These are phyloP conservation scores for Ottelia alismoides DNA, from an alignment of 106 monocot genomes.

Conservation along the genomic window DNA sequence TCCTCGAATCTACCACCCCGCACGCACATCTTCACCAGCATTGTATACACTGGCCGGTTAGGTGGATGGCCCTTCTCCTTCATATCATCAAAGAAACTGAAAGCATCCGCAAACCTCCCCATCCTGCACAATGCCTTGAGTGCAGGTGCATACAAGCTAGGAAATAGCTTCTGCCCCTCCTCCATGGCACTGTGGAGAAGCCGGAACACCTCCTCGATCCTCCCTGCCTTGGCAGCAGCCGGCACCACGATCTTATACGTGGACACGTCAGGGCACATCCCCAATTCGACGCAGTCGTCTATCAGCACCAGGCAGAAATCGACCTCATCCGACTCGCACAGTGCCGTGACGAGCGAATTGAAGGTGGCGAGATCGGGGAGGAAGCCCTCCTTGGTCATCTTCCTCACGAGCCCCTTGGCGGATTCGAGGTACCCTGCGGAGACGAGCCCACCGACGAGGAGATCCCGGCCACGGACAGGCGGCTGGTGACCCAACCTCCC, in stretches of 20 bases:
- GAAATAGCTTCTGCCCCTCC: conserved; percentile 72
- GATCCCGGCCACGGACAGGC: conserved; percentile 70
- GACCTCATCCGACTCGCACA: conserved; percentile 46
- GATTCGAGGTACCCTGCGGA: conserved; percentile 73
- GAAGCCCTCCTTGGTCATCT: conserved; percentile 82
- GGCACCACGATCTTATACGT: conserved; percentile 86
- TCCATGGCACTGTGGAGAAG: conserved; percentile 48
- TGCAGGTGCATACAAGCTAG: conserved; percentile 76
- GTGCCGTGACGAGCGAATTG: conserved; percentile 61
- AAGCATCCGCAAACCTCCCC: conserved; percentile 77
- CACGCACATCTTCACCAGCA: conserved; percentile 92
- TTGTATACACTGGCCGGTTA: conserved; percentile 85
- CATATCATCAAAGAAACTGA: conserved; percentile 71
- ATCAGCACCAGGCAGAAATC: conserved; percentile 53
- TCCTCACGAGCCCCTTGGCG: conserved; percentile 57
- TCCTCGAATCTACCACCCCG: conserved; percentile 75
- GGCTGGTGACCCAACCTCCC: conserved; percentile 45
- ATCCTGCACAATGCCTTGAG: conserved; percentile 73
- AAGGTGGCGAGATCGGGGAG: conserved; percentile 75
- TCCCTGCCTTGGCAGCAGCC: conserved; percentile 50
- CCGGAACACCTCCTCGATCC: conserved; percentile 66
- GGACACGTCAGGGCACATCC: conserved; percentile 58
- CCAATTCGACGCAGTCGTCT: conserved; percentile 39
- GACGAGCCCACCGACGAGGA: conserved; percentile 81
- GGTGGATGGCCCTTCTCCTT: conserved; percentile 68